Evolutionary conservation across 2,329 filamentous ascomycete species (phyloP), one percentile per base, ranked within the genome.

Genomic region (Pseudocercospora crystallina): DNA sequence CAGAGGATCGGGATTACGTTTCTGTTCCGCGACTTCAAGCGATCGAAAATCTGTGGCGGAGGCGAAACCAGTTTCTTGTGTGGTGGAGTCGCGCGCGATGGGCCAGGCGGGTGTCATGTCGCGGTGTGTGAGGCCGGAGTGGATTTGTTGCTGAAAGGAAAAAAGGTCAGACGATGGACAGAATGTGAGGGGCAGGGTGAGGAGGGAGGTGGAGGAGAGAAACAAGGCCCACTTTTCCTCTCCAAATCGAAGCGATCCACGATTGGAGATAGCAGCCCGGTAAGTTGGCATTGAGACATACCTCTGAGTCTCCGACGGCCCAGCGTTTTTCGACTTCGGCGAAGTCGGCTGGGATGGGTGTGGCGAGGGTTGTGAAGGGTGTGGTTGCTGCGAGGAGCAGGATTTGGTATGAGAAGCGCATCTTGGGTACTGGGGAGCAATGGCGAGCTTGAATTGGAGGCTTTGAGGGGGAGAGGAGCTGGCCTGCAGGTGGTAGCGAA

Each of bases 311-410:
- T 20, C 62, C 64, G 14, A 54, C 47, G 8, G 55, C 54, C 64
- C 62, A 66, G 13, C 61, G 51, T 14, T 53, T 47, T 53, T 66
- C 61, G 31, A 66, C 61, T 8, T 64, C 62, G 36, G 56, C 39
- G 46, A 64, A 61, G 29, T 50, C 32, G 9, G 53, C 41, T 20
- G 58, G 51, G 32, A 61, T 31, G 26, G 49, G 60, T 14, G n/a
- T 49, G 14, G 48, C 42, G 33, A 49, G 40, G 38, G 40, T 31
- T 32, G 33, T 32, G 37, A 40, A 47, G 36, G 49, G 44, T 46
- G 46, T 33, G 26, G 51, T 31, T 29, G 51, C 33, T 47, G 51
- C 34, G 26, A 60, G 38, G 40, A 58, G 51, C 42, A 55, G 42
- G 29, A 42, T 12, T 14, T 40, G 37, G 36, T 44, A 20, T 8